A percentile compares a stretch with the other conserved stretches of the same genome.
These are phyloP conservation scores for Ceratobasidium theobromae DNA, from an alignment of 1,284 basidiomycete species.

Conservation along the genomic window DNA sequence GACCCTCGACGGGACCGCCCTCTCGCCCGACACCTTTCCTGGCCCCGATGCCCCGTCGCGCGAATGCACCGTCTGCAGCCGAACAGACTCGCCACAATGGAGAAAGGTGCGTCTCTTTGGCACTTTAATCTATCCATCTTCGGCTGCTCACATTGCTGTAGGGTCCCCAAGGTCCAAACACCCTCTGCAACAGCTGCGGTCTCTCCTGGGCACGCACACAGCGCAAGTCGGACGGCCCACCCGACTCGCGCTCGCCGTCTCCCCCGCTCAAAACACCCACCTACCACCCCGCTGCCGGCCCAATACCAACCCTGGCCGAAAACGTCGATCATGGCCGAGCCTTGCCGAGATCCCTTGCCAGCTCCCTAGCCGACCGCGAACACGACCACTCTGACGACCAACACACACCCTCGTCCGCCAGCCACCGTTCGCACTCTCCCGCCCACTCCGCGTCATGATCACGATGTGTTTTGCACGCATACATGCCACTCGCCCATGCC, in stretches of 20 bases:
- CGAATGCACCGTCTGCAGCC: slow-evolving; percentile 4
- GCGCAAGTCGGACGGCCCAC: slow-evolving; percentile 20
- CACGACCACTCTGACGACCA: neutral
- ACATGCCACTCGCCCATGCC: neutral
- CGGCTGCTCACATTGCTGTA: neutral
- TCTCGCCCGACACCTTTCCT: neutral
- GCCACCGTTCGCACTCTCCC: slow-evolving; percentile 7
- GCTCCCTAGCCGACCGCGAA: neutral
- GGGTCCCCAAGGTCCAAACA: slow-evolving; percentile 27
- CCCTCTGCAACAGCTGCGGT: slow-evolving; percentile 28
- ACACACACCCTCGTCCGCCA: slow-evolving; percentile 1
- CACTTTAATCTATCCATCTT: slow-evolving; percentile 31
- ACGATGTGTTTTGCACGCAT: neutral
- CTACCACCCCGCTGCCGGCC: slow-evolving; percentile 11
- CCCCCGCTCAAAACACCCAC: neutral
- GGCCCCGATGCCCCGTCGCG: slow-evolving; percentile 2
- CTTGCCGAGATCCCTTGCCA: neutral
- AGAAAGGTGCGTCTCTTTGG: slow-evolving; percentile 24
- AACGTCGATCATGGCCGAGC: neutral
- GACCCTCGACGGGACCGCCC: slow-evolving; percentile 20
- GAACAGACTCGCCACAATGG: slow-evolving; percentile 30
- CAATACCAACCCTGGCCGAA: neutral
- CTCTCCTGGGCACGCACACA: slow-evolving; percentile 28
- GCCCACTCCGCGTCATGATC: neutral
- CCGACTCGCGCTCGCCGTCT: slow-evolving; percentile 9